Evolutionary conservation across 1,284 basidiomycete genomes (phyloP), one percentile per base, ranked within the genome.

Genomic region (Ceratobasidium sp.): DNA sequence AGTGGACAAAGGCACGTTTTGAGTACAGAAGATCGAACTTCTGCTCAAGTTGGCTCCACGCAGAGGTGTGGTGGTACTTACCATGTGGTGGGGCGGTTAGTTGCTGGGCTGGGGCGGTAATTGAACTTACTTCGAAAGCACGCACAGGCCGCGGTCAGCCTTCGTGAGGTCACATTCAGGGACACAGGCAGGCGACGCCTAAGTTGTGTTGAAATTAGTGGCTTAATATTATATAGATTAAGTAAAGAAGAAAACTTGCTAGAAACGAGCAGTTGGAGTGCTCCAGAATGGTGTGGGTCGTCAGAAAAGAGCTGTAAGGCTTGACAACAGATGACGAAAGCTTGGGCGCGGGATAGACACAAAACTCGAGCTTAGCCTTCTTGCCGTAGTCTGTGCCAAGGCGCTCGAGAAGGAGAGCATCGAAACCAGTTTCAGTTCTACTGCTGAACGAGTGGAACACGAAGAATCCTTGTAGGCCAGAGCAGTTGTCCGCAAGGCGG

Each of bases 381-480:
- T 99, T 99, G 86, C 98, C 98, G 84, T 98, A 99, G 88, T 99
- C 98, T 81, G 94, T 93, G 58, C 97, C 97, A 80, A 99, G 92
- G 80, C 96, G 93, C 88, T 99, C 97, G 81, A 99, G 91, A 78
- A 99, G 90, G 82, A 99, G 93, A 77, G 97, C 97, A 85, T 98
- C 98, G 86, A 99, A 98, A 83, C 97, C 98, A 81, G 98, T 99
- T 84, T 98, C 97, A 83, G 97, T 99, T 87, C 97, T 98, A 86
- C 97, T 98, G 85, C 97, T 98, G 84, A 99, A 99, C 58, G 97
- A 99, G 89, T 99, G 97, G 93, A 99, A 99, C 85, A 99, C 96
- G 85, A 99, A 99, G 92, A 99, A 99, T 83, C 98, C 97, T 87
- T 99, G 97, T 61, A 99, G 93, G 85, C 97, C 97, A 60, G 93